Base-by-base conservation (phyloP, 2,329 filamentous ascomycete species). In the Elsinoe arachidis region DNA sequence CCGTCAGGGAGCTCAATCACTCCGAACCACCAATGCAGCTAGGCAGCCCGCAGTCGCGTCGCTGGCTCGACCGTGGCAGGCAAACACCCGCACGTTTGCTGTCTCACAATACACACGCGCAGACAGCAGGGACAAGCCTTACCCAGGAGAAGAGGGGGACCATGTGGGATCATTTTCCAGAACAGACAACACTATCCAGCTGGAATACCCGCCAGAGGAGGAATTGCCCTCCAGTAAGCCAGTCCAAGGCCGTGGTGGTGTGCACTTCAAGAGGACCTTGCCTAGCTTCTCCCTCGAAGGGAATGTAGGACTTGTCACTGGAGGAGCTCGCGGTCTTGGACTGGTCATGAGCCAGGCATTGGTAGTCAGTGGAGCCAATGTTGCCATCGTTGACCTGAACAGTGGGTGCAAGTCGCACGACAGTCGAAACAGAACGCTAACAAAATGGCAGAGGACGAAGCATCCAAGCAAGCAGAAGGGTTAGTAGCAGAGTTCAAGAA, bases 341-440 rank as follows among this genome's bases (percentile, higher is more conserved):
- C 77, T 96, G 60, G 90, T 95, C 64, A 96, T 97, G 87, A 88
- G 87, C 54, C 90, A 96, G 76, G 90, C 88, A 47, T 82, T 96
- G 72, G 87, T 96, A 55, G 85, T 89, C 55, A 93, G 88, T 56
- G 92, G 92, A 55, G 88, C 89, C 9, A 86, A 95, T 70, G 79
- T 96, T 61, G 92, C 92, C 41, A 88, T 97, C 72, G 90, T 96
- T 39, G 92, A 97, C 71, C 78, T 96, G 76, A 96, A 97, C 75
- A 87, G 88, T 92, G 73, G 64, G 83, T 78, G 51, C 17, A 17
- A 44, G 9, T 23, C 54, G 10, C 9, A 19, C 30, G 17, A 43
- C 51, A 52, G 30, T 58, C 26, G 30, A 3, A 12, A 17, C 39
- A 14, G 17, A 52, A 33, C 26, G 43, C 52, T 49, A 26, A 39